Percentiles rank a stretch among this genome's conserved stretches.
Evolutionary conservation across 2,329 filamentous ascomycete species (phyloP).

Genomic region (Phyllosticta citrichinensis): DNA sequence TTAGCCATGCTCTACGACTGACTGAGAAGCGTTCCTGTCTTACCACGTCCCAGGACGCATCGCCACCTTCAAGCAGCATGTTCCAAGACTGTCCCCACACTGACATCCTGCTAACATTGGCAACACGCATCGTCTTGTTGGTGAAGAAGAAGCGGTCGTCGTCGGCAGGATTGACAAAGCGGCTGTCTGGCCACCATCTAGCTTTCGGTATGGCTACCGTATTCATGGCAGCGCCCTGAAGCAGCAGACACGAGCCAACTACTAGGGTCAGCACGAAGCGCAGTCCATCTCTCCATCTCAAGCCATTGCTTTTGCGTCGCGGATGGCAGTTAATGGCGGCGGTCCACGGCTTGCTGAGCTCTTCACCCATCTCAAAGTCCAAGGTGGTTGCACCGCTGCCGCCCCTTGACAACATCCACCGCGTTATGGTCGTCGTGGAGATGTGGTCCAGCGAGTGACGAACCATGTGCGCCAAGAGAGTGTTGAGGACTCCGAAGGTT

Average conservation of each 20-base stretch:
- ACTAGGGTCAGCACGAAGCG: neutral
- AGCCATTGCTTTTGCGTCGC: neutral
- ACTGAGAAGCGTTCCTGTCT: neutral
- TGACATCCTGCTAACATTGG: neutral
- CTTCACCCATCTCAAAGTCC: neutral
- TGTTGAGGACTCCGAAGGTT: neutral
- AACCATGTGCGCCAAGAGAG: neutral
- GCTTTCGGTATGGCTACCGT: neutral
- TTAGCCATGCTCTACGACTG: too few relatives aligned
- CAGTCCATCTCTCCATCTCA: neutral
- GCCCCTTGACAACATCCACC: neutral
- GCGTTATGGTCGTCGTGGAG: neutral
- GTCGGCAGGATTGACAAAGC: neutral
- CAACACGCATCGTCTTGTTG: neutral
- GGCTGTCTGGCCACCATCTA: neutral
- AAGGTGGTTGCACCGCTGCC: neutral
- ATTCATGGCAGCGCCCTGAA: neutral
- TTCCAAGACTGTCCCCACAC: neutral
- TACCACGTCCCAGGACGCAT: neutral
- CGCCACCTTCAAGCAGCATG: neutral
- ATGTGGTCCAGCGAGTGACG: neutral
- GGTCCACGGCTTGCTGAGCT: neutral
- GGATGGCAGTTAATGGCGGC: neutral
- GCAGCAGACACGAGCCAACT: neutral
- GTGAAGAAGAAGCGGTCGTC: neutral